Evolutionary conservation across 2,329 filamentous ascomycete species (phyloP).

Genomic region (Lecanoromycetidae sp.): DNA sequence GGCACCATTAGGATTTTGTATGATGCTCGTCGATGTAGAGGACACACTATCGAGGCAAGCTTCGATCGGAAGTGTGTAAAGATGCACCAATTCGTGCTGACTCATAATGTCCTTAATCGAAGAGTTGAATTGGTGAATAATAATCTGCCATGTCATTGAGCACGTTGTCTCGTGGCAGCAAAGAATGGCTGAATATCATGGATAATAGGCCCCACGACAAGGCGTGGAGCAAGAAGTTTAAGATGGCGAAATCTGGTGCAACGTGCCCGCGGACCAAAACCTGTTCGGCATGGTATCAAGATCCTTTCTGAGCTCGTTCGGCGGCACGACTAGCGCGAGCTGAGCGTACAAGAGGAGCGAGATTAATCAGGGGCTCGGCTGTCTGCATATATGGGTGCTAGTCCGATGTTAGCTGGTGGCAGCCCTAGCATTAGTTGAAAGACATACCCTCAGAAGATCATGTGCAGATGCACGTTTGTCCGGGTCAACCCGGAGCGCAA

Average conservation of each 20-base stretch:
- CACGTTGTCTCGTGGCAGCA: not conserved
- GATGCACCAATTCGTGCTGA: not conserved
- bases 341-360: slow-evolving; percentile 20
- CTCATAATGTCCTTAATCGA: not conserved
- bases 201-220: not conserved
- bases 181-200: not conserved
- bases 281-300: slow-evolving; percentile 4
- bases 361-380: slow-evolving; percentile 34
- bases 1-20: no score
- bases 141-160: not conserved
- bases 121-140: not conserved
- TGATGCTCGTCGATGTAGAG: no score
- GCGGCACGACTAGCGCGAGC: slow-evolving; percentile 16
- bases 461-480: slow-evolving; percentile 93
- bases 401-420: slow-evolving; percentile 15
- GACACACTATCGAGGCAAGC: not conserved
- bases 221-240: not conserved
- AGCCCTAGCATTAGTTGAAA: not conserved
- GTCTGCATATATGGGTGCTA: slow-evolving; percentile 40
- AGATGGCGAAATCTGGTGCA: not conserved
- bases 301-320: slow-evolving; percentile 17
- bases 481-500: slow-evolving; percentile 90
- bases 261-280: not conserved
- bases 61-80: not conserved
- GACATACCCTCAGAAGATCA: slow-evolving; percentile 75